These are phyloP conservation scores for Hemileccinum impolitum DNA, from an alignment of 768 basidiomycete species.

Conservation along the genomic window DNA sequence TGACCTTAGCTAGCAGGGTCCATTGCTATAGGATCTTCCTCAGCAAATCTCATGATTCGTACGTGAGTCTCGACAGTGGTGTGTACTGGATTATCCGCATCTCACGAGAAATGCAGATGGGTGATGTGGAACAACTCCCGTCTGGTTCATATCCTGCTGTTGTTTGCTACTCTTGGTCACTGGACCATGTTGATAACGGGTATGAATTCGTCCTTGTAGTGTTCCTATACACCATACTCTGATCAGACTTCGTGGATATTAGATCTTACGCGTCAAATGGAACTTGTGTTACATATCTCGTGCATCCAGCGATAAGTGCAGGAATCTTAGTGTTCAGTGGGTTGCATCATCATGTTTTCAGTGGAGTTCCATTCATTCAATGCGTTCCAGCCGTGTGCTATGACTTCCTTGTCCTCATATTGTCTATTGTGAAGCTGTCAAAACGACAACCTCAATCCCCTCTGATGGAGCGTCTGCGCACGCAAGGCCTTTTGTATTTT, in stretches of 20 bases:
- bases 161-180: slow-evolving; percentile 6
- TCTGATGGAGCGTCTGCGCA: slow-evolving; percentile 9
- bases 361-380: background rate
- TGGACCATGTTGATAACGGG: slow-evolving; percentile 9
- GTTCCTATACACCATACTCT: background rate
- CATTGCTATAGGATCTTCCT: slow-evolving; percentile 9
- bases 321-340: slow-evolving; percentile 17
- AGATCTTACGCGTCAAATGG: background rate
- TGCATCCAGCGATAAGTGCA: slow-evolving; percentile 1
- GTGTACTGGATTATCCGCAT: background rate
- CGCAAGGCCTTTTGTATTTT: slow-evolving; percentile 20
- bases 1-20: slow-evolving; percentile 2
- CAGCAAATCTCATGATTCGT: slow-evolving; percentile 17
- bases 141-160: slow-evolving; percentile 2
- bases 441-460: slow-evolving; percentile 9
- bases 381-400: slow-evolving; percentile 14
- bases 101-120: slow-evolving; percentile 7
- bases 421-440: slow-evolving; percentile 16
- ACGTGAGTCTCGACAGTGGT: slow-evolving; percentile 5
- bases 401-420: slow-evolving; percentile 17
- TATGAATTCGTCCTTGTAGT: background rate
- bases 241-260: slow-evolving; percentile 4
- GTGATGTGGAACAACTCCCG: slow-evolving; percentile 12
- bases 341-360: background rate
- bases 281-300: background rate